Base-by-base conservation (phyloP, 352 stramenopile species). In the Globisporangium ultimum region DNA sequence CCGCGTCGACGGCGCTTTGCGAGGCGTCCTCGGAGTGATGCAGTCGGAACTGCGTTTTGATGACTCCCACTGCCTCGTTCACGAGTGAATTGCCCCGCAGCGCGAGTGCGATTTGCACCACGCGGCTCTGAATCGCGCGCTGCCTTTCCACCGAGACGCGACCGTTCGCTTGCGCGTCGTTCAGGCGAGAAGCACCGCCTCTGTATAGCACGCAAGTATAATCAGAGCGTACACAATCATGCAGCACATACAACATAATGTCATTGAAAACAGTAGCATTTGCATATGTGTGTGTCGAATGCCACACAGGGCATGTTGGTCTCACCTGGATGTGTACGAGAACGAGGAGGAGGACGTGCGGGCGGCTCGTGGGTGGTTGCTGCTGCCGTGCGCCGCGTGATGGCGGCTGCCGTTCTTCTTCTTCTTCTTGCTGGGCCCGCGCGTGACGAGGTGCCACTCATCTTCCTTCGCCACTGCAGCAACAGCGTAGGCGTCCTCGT, bases 131-230 rank as follows among this genome's bases (percentile, higher is more conserved):
- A 36, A 87, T 75, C 41, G 70, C 66, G 41, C 21, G 51, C 46
- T 80, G 67, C 63, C 79, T 84, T 22, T 60, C 49, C 24, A 47
- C 18, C 2, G 73, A 76, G 3, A 80, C 65, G 21, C 73, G 65
- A 0, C 55, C 18, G 36, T 70, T 61, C 40, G 66, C 64, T 47
- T 69, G 56, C 9, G 34, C 21, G 22, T 60, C 28, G 7, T 17
- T 13, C 28, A 36, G 3, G 1, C 28, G 28, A 36, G 28, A 36
- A 6, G 28, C 28, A 36, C 28, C 28, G 28, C 28, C 28, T 36
- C 28, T 36, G 28, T 10, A 10, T 36, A 36, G 4, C 28, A 36
- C 24, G 28, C 28, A 36, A 36, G 28, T 36, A 36, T 0, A 36
- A 10, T 5, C 28, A 36, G 8, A 36, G 9, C 28, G 28, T 36